These are phyloP conservation scores for Cicer pinnatifidum DNA, from an alignment of 306 rosid genomes.

Conservation along the genomic window DNA sequence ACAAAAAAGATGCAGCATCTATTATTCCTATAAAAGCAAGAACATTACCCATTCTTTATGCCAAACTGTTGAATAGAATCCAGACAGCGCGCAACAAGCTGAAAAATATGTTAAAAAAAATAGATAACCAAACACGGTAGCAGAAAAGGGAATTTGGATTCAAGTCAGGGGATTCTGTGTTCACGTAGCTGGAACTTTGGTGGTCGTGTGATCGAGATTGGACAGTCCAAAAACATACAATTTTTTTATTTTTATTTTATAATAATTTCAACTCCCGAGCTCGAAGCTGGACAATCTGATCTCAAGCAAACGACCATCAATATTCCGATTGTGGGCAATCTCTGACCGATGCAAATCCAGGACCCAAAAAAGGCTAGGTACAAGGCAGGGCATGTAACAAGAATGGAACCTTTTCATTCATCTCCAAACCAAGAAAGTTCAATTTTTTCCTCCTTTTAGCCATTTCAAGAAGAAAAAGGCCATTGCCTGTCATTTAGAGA, in stretches of 20 bases:
- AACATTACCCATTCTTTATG: constrained; percentile 69
- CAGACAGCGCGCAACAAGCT: constrained; percentile 80
- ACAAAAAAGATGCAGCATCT: constrained; percentile 30
- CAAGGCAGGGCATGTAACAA: background rate
- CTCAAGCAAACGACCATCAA: no score
- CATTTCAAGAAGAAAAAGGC: constrained; percentile 83
- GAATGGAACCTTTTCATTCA: constrained; percentile 73
- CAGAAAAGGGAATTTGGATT: background rate
- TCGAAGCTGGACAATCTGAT: no score
- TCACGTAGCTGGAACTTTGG: no score
- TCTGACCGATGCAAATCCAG: no score
- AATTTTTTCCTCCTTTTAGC: constrained; percentile 69
- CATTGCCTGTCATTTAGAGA: constrained; percentile 72
- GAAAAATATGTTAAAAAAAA: constrained; percentile 41
- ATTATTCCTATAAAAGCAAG: constrained; percentile 19
- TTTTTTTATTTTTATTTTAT: no score
- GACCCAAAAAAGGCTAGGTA: background rate
- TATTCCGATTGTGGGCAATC: no score
- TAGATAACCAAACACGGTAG: constrained; percentile 2
- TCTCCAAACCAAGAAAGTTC: constrained; percentile 94
- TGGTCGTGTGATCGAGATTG: no score
- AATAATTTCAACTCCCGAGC: no score
- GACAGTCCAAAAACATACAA: no score
- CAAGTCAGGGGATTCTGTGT: no score
- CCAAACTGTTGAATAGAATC: constrained; percentile 54